Conservation (phyloP, 2,329 filamentous ascomycete species). For the Calonectria pseudoreteaudii region DNA sequence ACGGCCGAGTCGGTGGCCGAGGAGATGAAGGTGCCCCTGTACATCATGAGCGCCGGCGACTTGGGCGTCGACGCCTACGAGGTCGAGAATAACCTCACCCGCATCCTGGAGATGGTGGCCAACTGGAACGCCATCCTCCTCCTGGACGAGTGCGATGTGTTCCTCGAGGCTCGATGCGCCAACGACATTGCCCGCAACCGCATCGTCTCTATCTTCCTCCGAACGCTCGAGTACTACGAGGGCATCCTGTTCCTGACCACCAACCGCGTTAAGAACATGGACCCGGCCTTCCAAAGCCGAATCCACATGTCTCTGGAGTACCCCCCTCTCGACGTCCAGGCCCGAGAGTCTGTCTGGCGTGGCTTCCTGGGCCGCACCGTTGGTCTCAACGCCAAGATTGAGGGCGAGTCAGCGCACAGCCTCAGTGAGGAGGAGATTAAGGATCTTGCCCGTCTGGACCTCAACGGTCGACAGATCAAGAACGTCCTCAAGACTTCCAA, state of each 20-base stretch:
- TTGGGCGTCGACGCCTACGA: constrained; percentile 74
- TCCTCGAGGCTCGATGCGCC: constrained; percentile 53
- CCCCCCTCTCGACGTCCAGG: constrained; percentile 51
- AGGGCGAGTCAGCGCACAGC: constrained; percentile 46
- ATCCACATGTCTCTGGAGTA: constrained; percentile 63
- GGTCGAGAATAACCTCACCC: constrained; percentile 70
- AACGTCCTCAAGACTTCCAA: constrained; percentile 56
- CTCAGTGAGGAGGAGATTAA: constrained; percentile 46
- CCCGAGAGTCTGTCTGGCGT: constrained; percentile 53
- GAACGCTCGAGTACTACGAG: constrained; percentile 61
- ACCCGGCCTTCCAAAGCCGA: constrained; percentile 59
- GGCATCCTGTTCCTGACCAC: constrained; percentile 63
- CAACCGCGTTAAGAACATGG: constrained; percentile 59
- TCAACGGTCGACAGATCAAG: constrained; percentile 66
- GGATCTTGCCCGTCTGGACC: constrained; percentile 52
- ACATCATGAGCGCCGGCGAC: constrained; percentile 72
- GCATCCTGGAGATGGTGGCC: constrained; percentile 74
- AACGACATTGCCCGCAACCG: constrained; percentile 49
- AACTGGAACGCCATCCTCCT: constrained; percentile 56
- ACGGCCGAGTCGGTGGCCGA: constrained; percentile 64
- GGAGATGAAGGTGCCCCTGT: constrained; percentile 60
- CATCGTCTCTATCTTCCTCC: constrained; percentile 53
- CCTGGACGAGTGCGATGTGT: constrained; percentile 55
- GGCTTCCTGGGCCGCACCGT: constrained; percentile 53
- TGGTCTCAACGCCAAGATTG: constrained; percentile 25